phyloP scores from a whole-genome alignment of 1,284 basidiomycete species.

The Mycena citricolor region DNA sequence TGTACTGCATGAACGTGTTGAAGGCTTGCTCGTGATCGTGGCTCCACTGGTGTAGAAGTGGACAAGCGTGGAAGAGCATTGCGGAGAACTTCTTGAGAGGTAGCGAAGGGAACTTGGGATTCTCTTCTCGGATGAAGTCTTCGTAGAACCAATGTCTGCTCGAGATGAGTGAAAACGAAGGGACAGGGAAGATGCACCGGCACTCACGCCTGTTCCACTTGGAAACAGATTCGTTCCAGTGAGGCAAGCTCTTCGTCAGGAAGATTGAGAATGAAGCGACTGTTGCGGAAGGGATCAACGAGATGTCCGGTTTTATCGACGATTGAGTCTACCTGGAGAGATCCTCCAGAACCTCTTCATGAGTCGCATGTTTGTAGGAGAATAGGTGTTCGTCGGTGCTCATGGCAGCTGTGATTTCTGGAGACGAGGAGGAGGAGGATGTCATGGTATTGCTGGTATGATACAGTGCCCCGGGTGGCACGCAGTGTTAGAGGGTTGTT shows the following conservation, averaged over 20 bases:
- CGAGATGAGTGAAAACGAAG: slow-evolving; percentile 18
- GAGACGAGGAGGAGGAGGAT: slow-evolving; percentile 67
- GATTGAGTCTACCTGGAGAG: slow-evolving; percentile 65
- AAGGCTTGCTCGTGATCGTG: slow-evolving; percentile 80
- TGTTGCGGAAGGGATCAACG: slow-evolving; percentile 31
- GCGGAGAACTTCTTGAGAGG: slow-evolving; percentile 94
- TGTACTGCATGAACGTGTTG: slow-evolving; percentile 89
- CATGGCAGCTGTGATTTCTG: slow-evolving; percentile 59
- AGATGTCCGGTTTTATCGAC: slow-evolving; percentile 14
- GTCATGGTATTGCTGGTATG: slow-evolving; percentile 39
- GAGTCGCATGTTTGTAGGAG: slow-evolving; percentile 62
- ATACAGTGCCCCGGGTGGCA: slow-evolving; percentile 25
- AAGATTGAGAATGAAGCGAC: slow-evolving; percentile 96
- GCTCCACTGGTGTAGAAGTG: slow-evolving; percentile 77
- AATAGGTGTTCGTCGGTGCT: slow-evolving; percentile 49
- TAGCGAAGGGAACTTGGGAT: slow-evolving; percentile 84
- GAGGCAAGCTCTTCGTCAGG: slow-evolving; percentile 91
- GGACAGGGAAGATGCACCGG: neutral
- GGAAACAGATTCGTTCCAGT: slow-evolving; percentile 95
- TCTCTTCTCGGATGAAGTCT: slow-evolving; percentile 93
- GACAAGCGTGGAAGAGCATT: slow-evolving; percentile 84
- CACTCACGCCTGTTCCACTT: slow-evolving; percentile 93
- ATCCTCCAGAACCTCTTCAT: slow-evolving; percentile 86
- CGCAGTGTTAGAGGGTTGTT: slow-evolving; percentile 12
- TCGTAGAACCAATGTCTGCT: slow-evolving; percentile 99